phyloP scores from a whole-genome alignment of 495 filamentous ascomycete species.

The Letharia lupina region DNA sequence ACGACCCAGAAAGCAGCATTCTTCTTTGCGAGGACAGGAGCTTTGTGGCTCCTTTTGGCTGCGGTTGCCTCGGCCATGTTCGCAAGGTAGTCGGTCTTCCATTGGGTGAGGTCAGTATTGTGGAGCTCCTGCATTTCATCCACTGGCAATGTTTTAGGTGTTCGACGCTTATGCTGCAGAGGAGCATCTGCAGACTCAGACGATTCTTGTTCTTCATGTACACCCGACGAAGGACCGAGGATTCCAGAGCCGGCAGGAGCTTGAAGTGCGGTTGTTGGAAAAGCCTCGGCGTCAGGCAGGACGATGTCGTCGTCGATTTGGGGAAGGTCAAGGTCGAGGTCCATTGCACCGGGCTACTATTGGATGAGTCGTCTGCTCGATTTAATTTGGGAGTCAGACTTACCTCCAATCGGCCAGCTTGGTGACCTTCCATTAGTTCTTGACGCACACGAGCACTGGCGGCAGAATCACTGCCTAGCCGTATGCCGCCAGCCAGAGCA shows the following conservation, averaged over 20 bases:
- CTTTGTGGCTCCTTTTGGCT: conserved; percentile 37
- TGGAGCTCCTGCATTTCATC: conserved; percentile 44
- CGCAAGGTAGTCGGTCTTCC: conserved; percentile 50
- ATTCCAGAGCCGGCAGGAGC: conserved; percentile 15
- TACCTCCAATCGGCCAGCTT: conserved; percentile 23
- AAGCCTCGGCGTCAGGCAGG: conserved; percentile 30
- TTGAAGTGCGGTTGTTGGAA: conserved; percentile 20
- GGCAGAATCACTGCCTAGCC: conserved; percentile 35
- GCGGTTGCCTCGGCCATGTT: conserved; percentile 43
- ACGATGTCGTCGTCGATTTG: conserved; percentile 27
- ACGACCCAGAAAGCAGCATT: conserved; percentile 48
- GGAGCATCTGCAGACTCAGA: conserved; percentile 25
- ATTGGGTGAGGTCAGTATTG: conserved; percentile 47
- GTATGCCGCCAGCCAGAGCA: conserved; percentile 15
- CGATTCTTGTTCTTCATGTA: conserved; percentile 21
- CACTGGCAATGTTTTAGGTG: conserved; percentile 21
- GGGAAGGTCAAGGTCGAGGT: conserved; percentile 38
- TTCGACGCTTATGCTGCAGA: conserved; percentile 18
- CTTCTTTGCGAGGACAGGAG: conserved; percentile 40
- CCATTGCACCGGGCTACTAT: conserved; percentile 33
- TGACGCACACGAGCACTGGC: conserved; percentile 32
- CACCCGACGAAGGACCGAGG: conserved; percentile 16
- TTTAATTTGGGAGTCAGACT: conserved; percentile 21
- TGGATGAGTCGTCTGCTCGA: neutral
- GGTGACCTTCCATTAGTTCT: conserved; percentile 34